phyloP scores from a whole-genome alignment of 2,329 filamentous ascomycete genomes.

The Pseudogymnoascus sp. region DNA sequence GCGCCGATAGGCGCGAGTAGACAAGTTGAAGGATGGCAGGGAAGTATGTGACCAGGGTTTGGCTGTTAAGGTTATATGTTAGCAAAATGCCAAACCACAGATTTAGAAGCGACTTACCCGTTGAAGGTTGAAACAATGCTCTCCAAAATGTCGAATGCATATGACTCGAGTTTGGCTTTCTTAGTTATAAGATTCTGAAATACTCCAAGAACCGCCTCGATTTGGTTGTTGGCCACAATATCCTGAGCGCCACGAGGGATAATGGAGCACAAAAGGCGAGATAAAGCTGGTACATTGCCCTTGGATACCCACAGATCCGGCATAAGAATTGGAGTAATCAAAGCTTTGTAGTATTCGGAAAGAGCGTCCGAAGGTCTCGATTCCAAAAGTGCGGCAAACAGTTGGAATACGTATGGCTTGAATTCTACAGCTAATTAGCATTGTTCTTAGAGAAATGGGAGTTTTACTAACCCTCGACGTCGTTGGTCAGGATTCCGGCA shows the following conservation, averaged over 20 bases:
- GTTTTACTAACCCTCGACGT: slow-evolving; percentile 59
- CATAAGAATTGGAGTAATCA: slow-evolving; percentile 71
- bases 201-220: slow-evolving; percentile 85
- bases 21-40: slow-evolving; percentile 68
- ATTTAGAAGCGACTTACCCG: slow-evolving; percentile 44
- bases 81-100: slow-evolving; percentile 15
- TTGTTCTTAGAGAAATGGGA: background rate
- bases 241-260: slow-evolving; percentile 68
- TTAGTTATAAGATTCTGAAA: slow-evolving; percentile 82
- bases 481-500: slow-evolving; percentile 68
- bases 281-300: slow-evolving; percentile 87
- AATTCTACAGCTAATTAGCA: slow-evolving; percentile 59
- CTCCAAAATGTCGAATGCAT: slow-evolving; percentile 87
- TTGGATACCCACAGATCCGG: slow-evolving; percentile 85
- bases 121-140: slow-evolving; percentile 67
- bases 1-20: slow-evolving; percentile 61
- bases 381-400: slow-evolving; percentile 86
- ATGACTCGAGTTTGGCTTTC: slow-evolving; percentile 57
- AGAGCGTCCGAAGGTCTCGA: slow-evolving; percentile 72
- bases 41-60: slow-evolving; percentile 51
- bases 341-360: slow-evolving; percentile 70
- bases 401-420: slow-evolving; percentile 91
- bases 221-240: slow-evolving; percentile 71
- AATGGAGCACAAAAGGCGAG: slow-evolving; percentile 75
- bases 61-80: slow-evolving; percentile 34